phyloP scores from a whole-genome alignment of 768 basidiomycete species.

The Amanita rubescens region DNA sequence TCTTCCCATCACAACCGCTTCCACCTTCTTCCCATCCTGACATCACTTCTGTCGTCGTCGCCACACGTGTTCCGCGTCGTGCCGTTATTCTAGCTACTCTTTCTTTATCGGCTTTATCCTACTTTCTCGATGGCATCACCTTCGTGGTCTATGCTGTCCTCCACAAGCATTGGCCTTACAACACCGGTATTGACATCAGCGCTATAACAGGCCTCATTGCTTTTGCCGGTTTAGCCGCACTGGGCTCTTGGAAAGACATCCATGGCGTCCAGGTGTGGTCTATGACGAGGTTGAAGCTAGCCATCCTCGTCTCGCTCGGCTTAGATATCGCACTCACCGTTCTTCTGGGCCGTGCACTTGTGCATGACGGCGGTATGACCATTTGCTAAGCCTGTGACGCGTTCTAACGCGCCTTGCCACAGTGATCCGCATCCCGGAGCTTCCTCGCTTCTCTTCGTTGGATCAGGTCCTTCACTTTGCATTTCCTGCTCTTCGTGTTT shows the following conservation, averaged over 20 bases:
- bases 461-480: conserved; percentile 29
- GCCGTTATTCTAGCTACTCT: conserved; percentile 66
- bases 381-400: conserved; percentile 11
- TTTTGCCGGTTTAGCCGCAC: conserved; percentile 63
- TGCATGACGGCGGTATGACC: conserved; percentile 26
- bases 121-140: conserved; percentile 68
- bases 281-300: conserved; percentile 46
- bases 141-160: conserved; percentile 62
- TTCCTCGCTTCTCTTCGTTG: conserved; percentile 18
- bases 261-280: conserved; percentile 65
- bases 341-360: conserved; percentile 39
- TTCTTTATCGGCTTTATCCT: conserved; percentile 63
- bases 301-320: conserved; percentile 44
- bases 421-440: conserved; percentile 23
- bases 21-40: conserved; percentile 47
- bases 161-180: conserved; percentile 54
- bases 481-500: conserved; percentile 58
- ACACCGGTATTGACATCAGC: conserved; percentile 61
- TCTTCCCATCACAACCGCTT: conserved; percentile 38
- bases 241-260: conserved; percentile 77
- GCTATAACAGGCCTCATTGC: conserved; percentile 62
- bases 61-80: conserved; percentile 66
- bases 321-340: conserved; percentile 57
- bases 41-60: conserved; percentile 74
- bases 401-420: conserved; percentile 9